A percentile compares a stretch with the other conserved stretches of the same genome.
Evolutionary conservation across 1,284 basidiomycete genomes (phyloP).

Genomic region (Ustilago curta): DNA sequence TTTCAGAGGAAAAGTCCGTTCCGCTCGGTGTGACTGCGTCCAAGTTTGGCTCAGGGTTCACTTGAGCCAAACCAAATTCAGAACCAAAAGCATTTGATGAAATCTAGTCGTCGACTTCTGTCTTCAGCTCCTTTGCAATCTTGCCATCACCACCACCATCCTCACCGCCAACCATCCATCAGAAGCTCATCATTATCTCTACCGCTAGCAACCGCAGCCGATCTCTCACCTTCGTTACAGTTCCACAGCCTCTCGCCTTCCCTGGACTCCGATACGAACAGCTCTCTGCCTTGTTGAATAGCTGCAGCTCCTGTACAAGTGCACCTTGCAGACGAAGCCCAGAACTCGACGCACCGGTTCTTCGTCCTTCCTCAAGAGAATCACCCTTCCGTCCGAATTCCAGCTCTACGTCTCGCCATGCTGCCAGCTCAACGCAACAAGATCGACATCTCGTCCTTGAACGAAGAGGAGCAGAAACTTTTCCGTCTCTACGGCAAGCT

Average conservation of each 20-base stretch:
- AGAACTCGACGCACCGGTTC: not conserved
- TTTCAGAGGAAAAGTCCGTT: not conserved
- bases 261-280: not conserved
- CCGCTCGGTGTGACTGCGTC: not conserved
- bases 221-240: slow-evolving; percentile 3
- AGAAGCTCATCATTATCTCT: not conserved
- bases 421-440: slow-evolving; percentile 86
- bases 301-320: not conserved
- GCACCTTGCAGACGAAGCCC: not conserved
- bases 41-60: too few relatives aligned
- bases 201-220: not conserved
- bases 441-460: slow-evolving; percentile 89
- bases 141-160: not conserved
- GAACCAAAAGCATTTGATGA: not conserved
- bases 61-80: slow-evolving; percentile 1
- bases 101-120: not conserved
- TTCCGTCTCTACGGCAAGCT: slow-evolving; percentile 95
- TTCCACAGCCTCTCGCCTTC: not conserved
- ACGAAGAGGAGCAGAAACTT: slow-evolving; percentile 91
- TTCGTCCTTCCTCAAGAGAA: not conserved
- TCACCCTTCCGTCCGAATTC: not conserved
- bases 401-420: slow-evolving; percentile 72
- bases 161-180: not conserved
- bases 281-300: not conserved
- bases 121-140: not conserved